Base-by-base conservation (phyloP, 257 asterid genomes). In the Handroanthus guayacan region DNA sequence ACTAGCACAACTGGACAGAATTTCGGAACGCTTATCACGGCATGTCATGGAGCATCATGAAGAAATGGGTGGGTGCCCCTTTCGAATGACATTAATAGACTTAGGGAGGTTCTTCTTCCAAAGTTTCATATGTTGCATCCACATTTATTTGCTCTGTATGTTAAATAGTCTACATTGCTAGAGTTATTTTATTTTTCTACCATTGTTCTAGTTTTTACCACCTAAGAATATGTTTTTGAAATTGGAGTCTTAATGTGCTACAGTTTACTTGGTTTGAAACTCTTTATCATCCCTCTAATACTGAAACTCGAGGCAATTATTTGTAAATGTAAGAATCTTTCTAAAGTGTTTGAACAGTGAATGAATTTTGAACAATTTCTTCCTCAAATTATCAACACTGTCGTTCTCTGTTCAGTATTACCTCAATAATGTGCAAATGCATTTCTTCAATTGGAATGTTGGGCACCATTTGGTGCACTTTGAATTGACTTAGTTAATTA, bases 1-100 rank as follows among this genome's bases (percentile, higher is more conserved):
- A 77, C 78, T 95, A 81, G 88, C 92, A 45, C 99, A 95, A 79
- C 84, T 95, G 84, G 99, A 95, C 78, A 87, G 79, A 80, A 93
- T 91, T 79, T 85, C 97, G 50, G 98, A 95, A 84, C 85, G 93
- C 81, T 86, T 95, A 84, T 93, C 99, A 63, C 88, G 81, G 82
- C 98, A 93, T 87, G 98, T 95, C 74, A 93, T 95, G 98, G 96
- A 89, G 83, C 96, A 95, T 90, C 95, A 95, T 75, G 98, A 95
- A 89, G 95, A 90, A 84, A 95, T 95, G 99, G 99, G 99, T 92
- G 78, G 78, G 96, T 77, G 70, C 77, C 86, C 81, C 73, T 77
- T 64, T 75, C 67, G 65, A 65, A 55, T 67, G 37, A 80, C 57
- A 71, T 74, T 74, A 36, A 55, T 58, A 41, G 45, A 79, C 45